A percentile compares a stretch with the other conserved stretches of the same genome.
Conservation (phyloP, 164 flowering plant genomes). For the Houttuynia cordata region DNA sequence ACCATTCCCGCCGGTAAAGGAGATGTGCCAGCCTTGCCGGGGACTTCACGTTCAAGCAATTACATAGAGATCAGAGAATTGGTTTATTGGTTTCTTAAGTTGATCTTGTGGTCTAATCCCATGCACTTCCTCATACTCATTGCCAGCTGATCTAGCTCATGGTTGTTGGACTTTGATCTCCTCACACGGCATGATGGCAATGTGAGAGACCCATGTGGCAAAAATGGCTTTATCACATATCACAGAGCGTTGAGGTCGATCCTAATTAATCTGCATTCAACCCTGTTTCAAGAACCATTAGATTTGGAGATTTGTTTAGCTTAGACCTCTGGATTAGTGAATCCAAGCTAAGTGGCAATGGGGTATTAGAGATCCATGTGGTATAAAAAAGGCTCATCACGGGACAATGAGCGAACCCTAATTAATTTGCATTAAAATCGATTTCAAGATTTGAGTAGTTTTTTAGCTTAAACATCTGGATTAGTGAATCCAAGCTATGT, state of each 20-base stretch:
- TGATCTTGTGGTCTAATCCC: too few relatives aligned
- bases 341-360: not conserved
- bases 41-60: conserved; percentile 2
- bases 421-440: not conserved
- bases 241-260: too few relatives aligned
- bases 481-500: not conserved
- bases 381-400: too few relatives aligned
- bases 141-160: not conserved
- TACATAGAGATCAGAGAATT: not conserved
- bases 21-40: conserved; percentile 5
- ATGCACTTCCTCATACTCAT: too few relatives aligned
- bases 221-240: too few relatives aligned
- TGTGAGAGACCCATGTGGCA: too few relatives aligned
- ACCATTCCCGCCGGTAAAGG: conserved; percentile 7
- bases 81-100: not conserved
- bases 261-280: too few relatives aligned
- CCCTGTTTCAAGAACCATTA: too few relatives aligned
- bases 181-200: too few relatives aligned
- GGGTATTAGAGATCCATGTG: too few relatives aligned
- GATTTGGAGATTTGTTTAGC: not conserved
- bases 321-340: not conserved
- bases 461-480: not conserved
- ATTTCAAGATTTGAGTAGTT: not conserved
- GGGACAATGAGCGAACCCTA: too few relatives aligned
- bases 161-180: too few relatives aligned